A percentile compares a stretch with the other conserved stretches of the same genome.
These are phyloP conservation scores for Schizophyllum commune DNA, from an alignment of 1,284 basidiomycete genomes.

Conservation along the genomic window DNA sequence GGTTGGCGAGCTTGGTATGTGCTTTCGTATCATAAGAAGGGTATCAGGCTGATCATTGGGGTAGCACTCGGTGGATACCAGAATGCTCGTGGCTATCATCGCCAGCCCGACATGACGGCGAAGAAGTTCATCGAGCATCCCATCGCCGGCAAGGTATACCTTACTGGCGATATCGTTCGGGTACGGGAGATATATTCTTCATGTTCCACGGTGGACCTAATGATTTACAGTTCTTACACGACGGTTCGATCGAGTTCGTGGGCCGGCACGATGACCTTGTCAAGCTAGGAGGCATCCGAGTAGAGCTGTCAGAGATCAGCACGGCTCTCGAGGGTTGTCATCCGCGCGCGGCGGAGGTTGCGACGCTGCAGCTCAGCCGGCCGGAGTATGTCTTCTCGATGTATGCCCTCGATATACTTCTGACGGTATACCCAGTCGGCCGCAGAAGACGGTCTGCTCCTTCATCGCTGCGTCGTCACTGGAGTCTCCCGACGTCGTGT, in stretches of 20 bases:
- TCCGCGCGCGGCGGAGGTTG: slow-evolving; percentile 17
- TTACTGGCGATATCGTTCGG: slow-evolving; percentile 9
- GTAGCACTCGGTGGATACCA: slow-evolving; percentile 7
- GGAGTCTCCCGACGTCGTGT: background rate
- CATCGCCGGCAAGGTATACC: slow-evolving; percentile 5
- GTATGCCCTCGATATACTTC: background rate
- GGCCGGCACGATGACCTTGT: slow-evolving; percentile 29
- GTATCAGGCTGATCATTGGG: background rate
- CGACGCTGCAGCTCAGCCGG: slow-evolving; percentile 8
- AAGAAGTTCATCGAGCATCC: slow-evolving; percentile 9
- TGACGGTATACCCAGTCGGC: background rate
- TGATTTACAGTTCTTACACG: slow-evolving; percentile 18
- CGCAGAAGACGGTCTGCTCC: background rate
- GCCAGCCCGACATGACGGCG: slow-evolving; percentile 8
- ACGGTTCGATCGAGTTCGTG: slow-evolving; percentile 25
- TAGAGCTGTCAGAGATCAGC: slow-evolving; percentile 28
- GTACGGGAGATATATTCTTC: too few relatives aligned
- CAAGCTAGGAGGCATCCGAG: slow-evolving; percentile 29
- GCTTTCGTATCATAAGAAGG: background rate
- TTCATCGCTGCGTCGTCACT: background rate
- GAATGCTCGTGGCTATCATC: slow-evolving; percentile 10
- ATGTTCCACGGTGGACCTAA: too few relatives aligned
- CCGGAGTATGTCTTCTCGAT: slow-evolving; percentile 2
- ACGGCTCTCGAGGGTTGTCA: slow-evolving; percentile 19
- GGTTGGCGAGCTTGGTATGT: slow-evolving; percentile 22